Evolutionary conservation across 2,329 filamentous ascomycete species (phyloP).

Genomic region (Fusarium tanahbumbuense): DNA sequence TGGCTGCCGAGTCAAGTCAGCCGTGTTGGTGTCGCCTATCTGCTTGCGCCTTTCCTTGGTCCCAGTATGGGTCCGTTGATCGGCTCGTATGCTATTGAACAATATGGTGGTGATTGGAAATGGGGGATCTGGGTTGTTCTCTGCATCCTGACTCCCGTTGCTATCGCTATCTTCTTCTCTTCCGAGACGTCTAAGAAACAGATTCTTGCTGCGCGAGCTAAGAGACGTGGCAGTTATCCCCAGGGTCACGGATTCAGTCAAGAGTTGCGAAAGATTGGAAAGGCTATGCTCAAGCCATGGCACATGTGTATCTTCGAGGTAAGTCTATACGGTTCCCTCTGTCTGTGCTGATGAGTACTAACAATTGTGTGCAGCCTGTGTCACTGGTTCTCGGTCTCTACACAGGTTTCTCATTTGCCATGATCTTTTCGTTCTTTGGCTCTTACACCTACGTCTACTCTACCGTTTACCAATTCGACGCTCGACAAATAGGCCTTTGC

Average conservation of each 20-base stretch:
- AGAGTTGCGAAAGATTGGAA: not conserved
- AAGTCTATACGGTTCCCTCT: accelerated
- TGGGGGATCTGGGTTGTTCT: slow-evolving; percentile 12
- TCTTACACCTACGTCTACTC: slow-evolving; percentile 9
- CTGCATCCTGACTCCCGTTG: slow-evolving; percentile 8
- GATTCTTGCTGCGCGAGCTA: slow-evolving; percentile 2
- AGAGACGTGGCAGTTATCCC: not conserved
- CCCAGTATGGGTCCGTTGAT: slow-evolving; percentile 15
- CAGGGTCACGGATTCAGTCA: not conserved
- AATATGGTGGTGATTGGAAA: slow-evolving; percentile 16
- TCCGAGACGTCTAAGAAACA: slow-evolving; percentile 10
- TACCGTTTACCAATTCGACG: slow-evolving; percentile 8
- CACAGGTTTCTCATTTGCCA: slow-evolving; percentile 10
- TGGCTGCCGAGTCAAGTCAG: slow-evolving; percentile 2
- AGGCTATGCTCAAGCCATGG: slow-evolving; percentile 13
- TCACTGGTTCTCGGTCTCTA: slow-evolving; percentile 11
- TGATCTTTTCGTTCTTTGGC: slow-evolving; percentile 27
- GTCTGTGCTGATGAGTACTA: accelerated
- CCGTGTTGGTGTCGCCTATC: slow-evolving; percentile 12
- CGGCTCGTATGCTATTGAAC: slow-evolving; percentile 1
- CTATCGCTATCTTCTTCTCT: slow-evolving; percentile 8
- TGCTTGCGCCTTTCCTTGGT: slow-evolving; percentile 13
- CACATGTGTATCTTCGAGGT: slow-evolving; percentile 24
- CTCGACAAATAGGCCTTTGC: slow-evolving; percentile 5
- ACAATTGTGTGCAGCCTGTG: not conserved